These are phyloP conservation scores for Phialophora expanda DNA, from an alignment of 2,329 filamentous ascomycete species.

Conservation along the genomic window DNA sequence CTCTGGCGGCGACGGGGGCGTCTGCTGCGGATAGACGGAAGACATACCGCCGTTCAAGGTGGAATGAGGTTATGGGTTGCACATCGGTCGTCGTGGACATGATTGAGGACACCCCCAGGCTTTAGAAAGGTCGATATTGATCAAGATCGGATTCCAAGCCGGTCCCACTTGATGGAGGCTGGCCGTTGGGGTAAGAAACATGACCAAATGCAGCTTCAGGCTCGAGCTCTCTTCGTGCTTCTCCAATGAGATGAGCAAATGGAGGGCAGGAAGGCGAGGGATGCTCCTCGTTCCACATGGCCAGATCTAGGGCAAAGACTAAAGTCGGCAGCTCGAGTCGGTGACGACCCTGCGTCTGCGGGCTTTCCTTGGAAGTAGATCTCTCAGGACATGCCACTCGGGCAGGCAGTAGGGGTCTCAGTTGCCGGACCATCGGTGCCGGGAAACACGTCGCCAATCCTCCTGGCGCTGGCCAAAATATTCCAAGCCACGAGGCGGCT, in stretches of 20 bases:
- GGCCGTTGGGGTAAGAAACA: constrained; percentile 17
- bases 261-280: not conserved
- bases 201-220: constrained; percentile 14
- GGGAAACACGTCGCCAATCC: not conserved
- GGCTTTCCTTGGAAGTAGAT: not conserved
- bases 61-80: too few species aligned
- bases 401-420: not conserved
- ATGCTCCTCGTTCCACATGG: constrained; percentile 13
- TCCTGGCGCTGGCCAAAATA: not conserved
- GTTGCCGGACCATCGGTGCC: not conserved
- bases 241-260: constrained; percentile 14
- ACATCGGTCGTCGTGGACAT: constrained; percentile 14
- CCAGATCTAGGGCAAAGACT: constrained; percentile 2
- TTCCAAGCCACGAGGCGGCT: too few species aligned
- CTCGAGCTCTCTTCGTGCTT: not conserved
- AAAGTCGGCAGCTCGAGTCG: not conserved
- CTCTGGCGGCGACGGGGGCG: constrained; percentile 33
- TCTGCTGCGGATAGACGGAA: constrained; percentile 28
- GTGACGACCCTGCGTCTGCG: not conserved
- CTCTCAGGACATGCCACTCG: not conserved
- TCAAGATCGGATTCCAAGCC: constrained; percentile 14
- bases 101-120: constrained; percentile 8
- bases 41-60: constrained; percentile 28
- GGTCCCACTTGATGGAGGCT: constrained; percentile 28
- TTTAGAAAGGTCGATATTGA: constrained; percentile 19